These are phyloP conservation scores for Monilinia laxa DNA, from an alignment of 2,329 filamentous ascomycete species.

Conservation along the genomic window DNA sequence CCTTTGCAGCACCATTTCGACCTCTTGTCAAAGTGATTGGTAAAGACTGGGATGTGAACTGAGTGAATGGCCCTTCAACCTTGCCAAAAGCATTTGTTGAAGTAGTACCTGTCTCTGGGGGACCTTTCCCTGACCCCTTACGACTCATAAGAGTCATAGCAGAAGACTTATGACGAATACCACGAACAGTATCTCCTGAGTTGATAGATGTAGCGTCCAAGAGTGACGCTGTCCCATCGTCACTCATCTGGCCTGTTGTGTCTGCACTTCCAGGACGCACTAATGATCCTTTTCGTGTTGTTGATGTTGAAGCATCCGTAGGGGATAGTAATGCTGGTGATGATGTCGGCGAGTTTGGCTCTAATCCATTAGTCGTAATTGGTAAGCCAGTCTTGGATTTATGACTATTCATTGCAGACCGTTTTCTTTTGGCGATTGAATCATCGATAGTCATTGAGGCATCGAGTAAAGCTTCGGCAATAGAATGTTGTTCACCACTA, in stretches of 20 bases:
- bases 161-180: constrained; percentile 57
- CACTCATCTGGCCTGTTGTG: constrained; percentile 32
- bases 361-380: constrained; percentile 28
- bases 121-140: constrained; percentile 57
- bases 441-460: constrained; percentile 86
- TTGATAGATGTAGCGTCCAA: constrained; percentile 36
- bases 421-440: constrained; percentile 54
- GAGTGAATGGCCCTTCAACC: constrained; percentile 52
- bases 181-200: constrained; percentile 42
- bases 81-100: constrained; percentile 64
- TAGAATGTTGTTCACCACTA: constrained; percentile 59
- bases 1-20: constrained; percentile 40
- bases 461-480: constrained; percentile 86
- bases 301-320: constrained; percentile 27
- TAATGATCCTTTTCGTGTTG: constrained; percentile 29
- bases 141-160: constrained; percentile 61
- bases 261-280: constrained; percentile 22
- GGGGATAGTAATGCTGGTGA: constrained; percentile 33
- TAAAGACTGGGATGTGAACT: constrained; percentile 40
- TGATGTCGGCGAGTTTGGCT: constrained; percentile 30
- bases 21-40: constrained; percentile 43
- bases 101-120: constrained; percentile 63
- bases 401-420: constrained; percentile 53
- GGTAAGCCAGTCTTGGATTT: constrained; percentile 44
- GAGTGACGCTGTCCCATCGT: constrained; percentile 39